Conservation (phyloP, 495 filamentous ascomycete species). For the Penicillium pulvis region DNA sequence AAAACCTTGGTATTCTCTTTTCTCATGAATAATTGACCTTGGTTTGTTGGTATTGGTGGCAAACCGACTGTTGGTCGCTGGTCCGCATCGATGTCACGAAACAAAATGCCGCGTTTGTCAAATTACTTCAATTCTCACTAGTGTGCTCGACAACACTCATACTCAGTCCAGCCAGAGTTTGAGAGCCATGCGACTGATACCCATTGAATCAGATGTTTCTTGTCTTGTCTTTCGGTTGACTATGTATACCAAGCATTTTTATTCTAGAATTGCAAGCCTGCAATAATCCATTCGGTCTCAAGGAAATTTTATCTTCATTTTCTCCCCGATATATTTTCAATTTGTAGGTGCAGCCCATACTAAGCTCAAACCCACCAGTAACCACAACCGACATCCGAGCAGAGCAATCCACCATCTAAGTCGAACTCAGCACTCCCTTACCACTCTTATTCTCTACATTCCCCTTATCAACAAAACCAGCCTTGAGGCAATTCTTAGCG, state of each 20-base stretch:
- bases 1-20: not conserved
- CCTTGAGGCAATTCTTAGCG: constrained; percentile 33
- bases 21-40: not conserved
- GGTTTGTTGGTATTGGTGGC: not conserved
- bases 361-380: too few relatives aligned
- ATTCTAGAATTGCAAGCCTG: too few relatives aligned
- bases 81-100: not conserved
- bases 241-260: too few relatives aligned
- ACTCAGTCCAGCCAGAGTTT: not conserved
- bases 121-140: not conserved
- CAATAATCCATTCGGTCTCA: too few relatives aligned
- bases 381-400: too few relatives aligned
- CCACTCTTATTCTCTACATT: constrained; percentile 44
- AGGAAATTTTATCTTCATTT: not conserved
- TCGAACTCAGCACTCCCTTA: constrained; percentile 14
- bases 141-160: not conserved
- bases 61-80: not conserved
- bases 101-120: not conserved
- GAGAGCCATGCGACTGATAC: too few relatives aligned
- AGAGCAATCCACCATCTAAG: constrained; percentile 6
- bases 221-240: too few relatives aligned
- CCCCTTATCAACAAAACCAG: constrained; percentile 39
- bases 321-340: not conserved
- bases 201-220: too few relatives aligned
- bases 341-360: too few relatives aligned